Evolutionary conservation across 78 protist genomes (phyloP).

Genomic region (Paratrimastix pyriformis): DNA sequence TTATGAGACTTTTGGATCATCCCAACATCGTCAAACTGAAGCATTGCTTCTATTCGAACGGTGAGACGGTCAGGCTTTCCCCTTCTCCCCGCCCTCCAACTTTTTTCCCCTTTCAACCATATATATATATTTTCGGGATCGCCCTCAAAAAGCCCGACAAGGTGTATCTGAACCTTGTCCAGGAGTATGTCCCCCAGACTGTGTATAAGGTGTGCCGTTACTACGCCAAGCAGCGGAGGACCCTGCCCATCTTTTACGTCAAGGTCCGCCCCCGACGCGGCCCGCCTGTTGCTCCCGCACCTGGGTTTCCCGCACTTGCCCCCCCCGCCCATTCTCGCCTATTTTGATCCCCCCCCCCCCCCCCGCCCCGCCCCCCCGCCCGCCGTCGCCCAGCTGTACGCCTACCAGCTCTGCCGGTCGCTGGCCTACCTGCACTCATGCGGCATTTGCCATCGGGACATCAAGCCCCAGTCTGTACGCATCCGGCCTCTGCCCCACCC

Average conservation of each 20-base stretch:
- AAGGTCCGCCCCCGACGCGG: constrained; percentile 49
- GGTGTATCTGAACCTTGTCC: constrained; percentile 89
- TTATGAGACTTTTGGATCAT: constrained; percentile 84
- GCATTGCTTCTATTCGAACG: constrained; percentile 75
- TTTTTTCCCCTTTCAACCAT: neutral
- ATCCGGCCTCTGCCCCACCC: no score
- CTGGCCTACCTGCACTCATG: constrained; percentile 63
- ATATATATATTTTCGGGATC: neutral
- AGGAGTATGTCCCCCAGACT: constrained; percentile 96
- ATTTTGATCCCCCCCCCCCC: neutral
- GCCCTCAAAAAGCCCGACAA: constrained; percentile 57
- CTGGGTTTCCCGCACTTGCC: neutral
- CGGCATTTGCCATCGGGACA: constrained; percentile 83
- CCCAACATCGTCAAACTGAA: constrained; percentile 76
- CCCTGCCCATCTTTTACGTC: constrained; percentile 68
- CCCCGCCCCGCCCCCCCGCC: neutral
- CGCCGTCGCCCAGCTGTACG: constrained; percentile 29
- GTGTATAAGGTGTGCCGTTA: constrained; percentile 65
- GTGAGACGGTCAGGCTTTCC: constrained; percentile 41
- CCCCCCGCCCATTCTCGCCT: neutral
- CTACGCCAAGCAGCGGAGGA: constrained; percentile 57
- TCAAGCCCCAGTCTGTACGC: no score
- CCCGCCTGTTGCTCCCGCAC: neutral
- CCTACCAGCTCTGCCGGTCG: constrained; percentile 83
- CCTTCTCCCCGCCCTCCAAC: neutral